Base-by-base conservation (phyloP, 1,284 basidiomycete genomes). In the Rhodotorula sp. region DNA sequence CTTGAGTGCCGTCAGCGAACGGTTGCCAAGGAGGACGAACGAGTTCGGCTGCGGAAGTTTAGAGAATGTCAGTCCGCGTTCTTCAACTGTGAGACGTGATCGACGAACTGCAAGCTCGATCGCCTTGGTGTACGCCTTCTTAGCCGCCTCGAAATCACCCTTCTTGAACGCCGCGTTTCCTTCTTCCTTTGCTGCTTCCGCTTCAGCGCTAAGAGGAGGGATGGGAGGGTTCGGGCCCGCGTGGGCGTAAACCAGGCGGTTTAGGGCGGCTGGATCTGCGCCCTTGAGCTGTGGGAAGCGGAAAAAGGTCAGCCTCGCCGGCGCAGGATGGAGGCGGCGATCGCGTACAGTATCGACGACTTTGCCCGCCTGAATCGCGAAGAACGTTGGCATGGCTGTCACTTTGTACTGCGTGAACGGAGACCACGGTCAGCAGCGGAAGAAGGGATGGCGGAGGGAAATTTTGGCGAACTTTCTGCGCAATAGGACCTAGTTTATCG, bases 321-420 rank as follows among this genome's bases (percentile, higher is more conserved):
- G 46, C 1, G 39, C 10, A 22, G 13, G 57, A 24, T 29, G 9
- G 36, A 30, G 29, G 36, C 48, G 22, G 22, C 15, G 10, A 36
- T 39, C 19, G 29, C 72, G 8, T 11, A 75, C 72, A 0, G 74
- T 72, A 4, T 75, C 70, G 62, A 74, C 71, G 9, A 76, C 70
- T 34, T 73, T 59, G 6, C 75, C 76, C 0, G 46, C 36, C n/a
- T 73, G 69, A 59, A 77, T 68, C 24, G 72, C 71, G 7, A 76
- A 59, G 59, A 77, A 77, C 6, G 76, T 77, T 0, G 76, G 76
- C 76, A 77, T 77, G 0, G 76, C 75, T 1, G 71, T 64, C 59
- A 77, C 58, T 49, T 74, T 44, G 39, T 44, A 44, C 39, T 44
- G 39, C 39, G 39, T 17, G 30, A 20, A 8, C 32, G 52, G 19